Base-by-base conservation (phyloP, 1,139 yeast species). In the Debaryomycetaceae sp. region DNA sequence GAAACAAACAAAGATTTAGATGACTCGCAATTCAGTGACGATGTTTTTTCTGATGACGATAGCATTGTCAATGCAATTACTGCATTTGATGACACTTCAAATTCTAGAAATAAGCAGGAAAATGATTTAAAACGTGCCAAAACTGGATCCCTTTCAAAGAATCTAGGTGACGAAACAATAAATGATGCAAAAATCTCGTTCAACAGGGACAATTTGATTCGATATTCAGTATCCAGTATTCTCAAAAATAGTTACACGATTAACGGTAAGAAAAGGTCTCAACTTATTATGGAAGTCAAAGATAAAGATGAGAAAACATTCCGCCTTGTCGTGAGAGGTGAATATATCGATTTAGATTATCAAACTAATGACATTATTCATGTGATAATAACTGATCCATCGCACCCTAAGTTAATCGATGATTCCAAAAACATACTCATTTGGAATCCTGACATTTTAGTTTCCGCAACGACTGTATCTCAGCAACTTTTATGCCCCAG, bases 381-480 rank as follows among this genome's bases (percentile, higher is more conserved):
- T 57, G 59, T 84, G 3, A 69, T 84, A n/a, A 63, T 75, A 6
- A 70, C 73, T 1, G 67, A 72, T 39, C 63, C 71, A 7, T 49
- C 53, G 1, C 54, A 52, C 31, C 70, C 71, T 1, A 59, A 59
- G 32, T 45, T 70, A 7, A 74, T 86, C 4, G 87, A 85, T 45
- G 79, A 78, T 44, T 63, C 73, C 24, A 75, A 73, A 35, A 81
- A 85, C 50, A 58, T 89, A 18, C 60, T 91, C 30, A 74, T 92
- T 17, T 75, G 94, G 74, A 79, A 87, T 50, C 98, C 98, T 0
- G 98, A 92, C 56, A 64, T 78, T 2, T 64, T 92, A 11, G 67
- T 92, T 1, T 79, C 96, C 0, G 89, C 96, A 4, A 92, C 98
- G 0, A 69, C 83, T 4, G 78, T 89, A 1, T 83, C 97, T 0